Base-by-base conservation (phyloP, 805 yeast genomes). In the Starmerella apis region DNA sequence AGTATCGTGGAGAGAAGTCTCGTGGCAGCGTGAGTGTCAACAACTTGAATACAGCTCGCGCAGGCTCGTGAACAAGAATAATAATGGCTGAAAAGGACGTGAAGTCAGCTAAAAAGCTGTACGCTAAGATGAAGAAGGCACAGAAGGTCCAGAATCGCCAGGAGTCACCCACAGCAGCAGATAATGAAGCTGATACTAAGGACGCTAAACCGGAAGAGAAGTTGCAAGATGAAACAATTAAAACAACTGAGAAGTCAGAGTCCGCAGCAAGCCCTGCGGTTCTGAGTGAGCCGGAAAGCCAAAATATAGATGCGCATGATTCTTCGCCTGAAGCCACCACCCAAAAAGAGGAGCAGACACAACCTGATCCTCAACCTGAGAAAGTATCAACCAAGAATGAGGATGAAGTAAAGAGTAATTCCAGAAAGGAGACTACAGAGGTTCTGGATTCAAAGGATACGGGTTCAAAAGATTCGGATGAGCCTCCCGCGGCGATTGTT, bases 51-150 rank as follows among this genome's bases (percentile, higher is more conserved):
- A 4, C 23, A 13, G 24, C 18, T n/a, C n/a, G 6, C 35, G 37
- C 46, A 23, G 20, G 46, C 37, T 11, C 4, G 38, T 28, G 19
- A 25, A 30, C 36, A 22, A 14, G 22, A 22, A 11, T 3, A 22
- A 23, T 11, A 22, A 55, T 47, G 52, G 51, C 52, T 19, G 49
- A 53, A n/a, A 54, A 52, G 19, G 52, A 55, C 28, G 54, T 84
- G 45, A 86, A 81, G 56, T 82, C 81, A 2, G 92, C 90, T 4
- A 75, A 83, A 59, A 81, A 80, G 68, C 76, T 80, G 72, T 77
- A 71, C 56, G 87, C 82, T 52, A 85, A 81, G 59, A 67, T 83
- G 70, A 83, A 77, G 65, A 77, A 77, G 66, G 72, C 72, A 65
- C 71, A 68, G 62, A 76, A 72, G 62, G 74, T 71, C 61, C 71